phyloP scores from a whole-genome alignment of 345 rosid genomes.

The Heritiera littoralis region DNA sequence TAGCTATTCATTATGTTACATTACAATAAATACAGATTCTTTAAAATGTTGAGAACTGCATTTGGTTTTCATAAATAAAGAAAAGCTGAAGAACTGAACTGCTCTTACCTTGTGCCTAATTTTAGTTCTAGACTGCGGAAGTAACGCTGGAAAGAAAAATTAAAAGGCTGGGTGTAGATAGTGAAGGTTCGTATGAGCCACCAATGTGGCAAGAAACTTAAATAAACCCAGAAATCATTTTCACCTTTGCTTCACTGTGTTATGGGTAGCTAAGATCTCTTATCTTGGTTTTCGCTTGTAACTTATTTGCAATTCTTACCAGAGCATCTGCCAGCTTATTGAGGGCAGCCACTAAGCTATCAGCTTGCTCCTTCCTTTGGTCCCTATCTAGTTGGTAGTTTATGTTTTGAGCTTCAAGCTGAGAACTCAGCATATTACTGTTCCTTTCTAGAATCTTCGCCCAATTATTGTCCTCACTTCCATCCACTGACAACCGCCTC shows the following conservation, averaged over 20 bases:
- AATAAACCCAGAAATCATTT: neutral
- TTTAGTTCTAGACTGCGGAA: neutral
- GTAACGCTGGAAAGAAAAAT: neutral
- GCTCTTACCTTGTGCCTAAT: neutral
- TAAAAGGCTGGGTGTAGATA: neutral
- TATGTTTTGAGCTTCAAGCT: constrained; percentile 47
- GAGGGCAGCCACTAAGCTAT: constrained; percentile 37
- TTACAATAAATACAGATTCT: neutral
- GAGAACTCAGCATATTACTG: constrained; percentile 37
- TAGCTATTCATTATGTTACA: neutral
- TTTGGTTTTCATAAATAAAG: neutral
- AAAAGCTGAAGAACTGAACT: neutral
- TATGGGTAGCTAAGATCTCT: constrained; percentile 2
- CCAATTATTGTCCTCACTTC: constrained; percentile 24
- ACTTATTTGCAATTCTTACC: constrained; percentile 42
- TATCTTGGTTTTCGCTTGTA: constrained; percentile 18
- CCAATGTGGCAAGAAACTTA: neutral
- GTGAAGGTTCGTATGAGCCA: neutral
- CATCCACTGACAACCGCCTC: constrained; percentile 29
- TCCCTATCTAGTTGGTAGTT: constrained; percentile 45
- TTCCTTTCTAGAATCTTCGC: constrained; percentile 38
- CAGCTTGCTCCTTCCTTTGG: constrained; percentile 43
- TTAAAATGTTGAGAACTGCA: neutral
- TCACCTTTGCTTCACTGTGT: neutral
- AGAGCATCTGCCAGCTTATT: constrained; percentile 46